Conservation (phyloP, 495 filamentous ascomycete species). For the Annulohypoxylon bovei region DNA sequence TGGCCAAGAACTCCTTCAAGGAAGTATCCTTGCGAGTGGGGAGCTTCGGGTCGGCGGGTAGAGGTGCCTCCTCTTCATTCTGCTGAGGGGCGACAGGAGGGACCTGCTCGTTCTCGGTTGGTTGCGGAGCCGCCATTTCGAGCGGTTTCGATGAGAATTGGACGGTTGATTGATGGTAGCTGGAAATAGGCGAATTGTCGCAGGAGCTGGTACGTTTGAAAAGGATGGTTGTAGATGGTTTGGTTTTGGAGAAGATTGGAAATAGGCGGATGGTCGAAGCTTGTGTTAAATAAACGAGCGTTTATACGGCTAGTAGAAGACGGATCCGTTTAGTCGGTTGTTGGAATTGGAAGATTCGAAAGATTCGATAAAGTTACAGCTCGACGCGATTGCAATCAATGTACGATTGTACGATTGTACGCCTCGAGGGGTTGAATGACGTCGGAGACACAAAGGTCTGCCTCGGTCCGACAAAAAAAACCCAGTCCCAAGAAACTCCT, state of each 20-base stretch:
- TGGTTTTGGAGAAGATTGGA: not conserved
- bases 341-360: not conserved
- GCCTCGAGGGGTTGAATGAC: not conserved
- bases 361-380: not conserved
- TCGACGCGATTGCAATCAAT: not conserved
- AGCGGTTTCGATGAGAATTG: not conserved
- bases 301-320: not conserved
- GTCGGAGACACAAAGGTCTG: not conserved
- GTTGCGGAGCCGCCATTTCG: slow-evolving; percentile 33
- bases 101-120: slow-evolving; percentile 44
- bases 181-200: not conserved
- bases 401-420: not conserved
- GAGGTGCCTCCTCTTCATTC: slow-evolving; percentile 28
- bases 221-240: not conserved
- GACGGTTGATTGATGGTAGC: not conserved
- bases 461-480: not conserved
- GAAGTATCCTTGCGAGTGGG: slow-evolving; percentile 89
- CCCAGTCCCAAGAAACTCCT: not conserved
- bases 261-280: not conserved
- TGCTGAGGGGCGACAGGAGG: slow-evolving; percentile 39
- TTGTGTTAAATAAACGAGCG: not conserved
- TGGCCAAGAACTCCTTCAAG: slow-evolving; percentile 86
- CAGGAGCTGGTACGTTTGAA: not conserved
- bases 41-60: slow-evolving; percentile 51
- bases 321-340: not conserved